Evolutionary conservation across 164 flowering plant genomes (phyloP), one percentile per base, ranked within the genome.

Genomic region (Kingdonia uniflora): DNA sequence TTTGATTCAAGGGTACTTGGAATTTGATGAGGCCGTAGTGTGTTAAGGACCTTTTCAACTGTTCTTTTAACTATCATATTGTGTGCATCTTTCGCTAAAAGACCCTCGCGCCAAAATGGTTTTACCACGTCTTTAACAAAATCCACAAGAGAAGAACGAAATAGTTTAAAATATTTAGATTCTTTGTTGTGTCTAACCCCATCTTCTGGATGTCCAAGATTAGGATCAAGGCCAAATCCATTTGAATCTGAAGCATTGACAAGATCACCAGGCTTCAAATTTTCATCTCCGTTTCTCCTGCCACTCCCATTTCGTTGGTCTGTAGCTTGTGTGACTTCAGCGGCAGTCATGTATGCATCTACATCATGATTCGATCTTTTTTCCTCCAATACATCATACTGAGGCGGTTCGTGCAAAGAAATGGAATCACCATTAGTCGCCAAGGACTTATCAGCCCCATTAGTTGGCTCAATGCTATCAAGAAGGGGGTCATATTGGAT

Each of bases 31-130:
- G 76, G 49, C 44, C 67, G 79, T n/a, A 89, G 48, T 51, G 86
- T 56, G 66, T 74, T 65, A 47, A 89, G 67, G 58, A 94, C 81
- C 78, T 86, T 89, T n/a, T 86, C 92, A 56, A 80, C 92, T 42
- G 88, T 72, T 64, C 74, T 89, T 62, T 76, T 90, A 10, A 94
- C 97, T 25, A 94, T 72, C 48, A 58, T 55, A 50, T 89, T 94
- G 73, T 86, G 89, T 16, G 73, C 83, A 70, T 86, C 97, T 70
- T 81, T 89, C 61, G 82, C 80, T 60, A 89, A 42, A 43, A 63
- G 75, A 52, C 97, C 95, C 54, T 68, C 82, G 10, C 70, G 89
- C 99, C 97, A 94, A 50, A 69, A 61, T 54, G 97, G 99, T 66
- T 69, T 89, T 56, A 88, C 60, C 65, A 84, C 57, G 49, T 81